Evolutionary conservation across 352 stramenopile species (phyloP).

Genomic region (Aphanomyces astaci): DNA sequence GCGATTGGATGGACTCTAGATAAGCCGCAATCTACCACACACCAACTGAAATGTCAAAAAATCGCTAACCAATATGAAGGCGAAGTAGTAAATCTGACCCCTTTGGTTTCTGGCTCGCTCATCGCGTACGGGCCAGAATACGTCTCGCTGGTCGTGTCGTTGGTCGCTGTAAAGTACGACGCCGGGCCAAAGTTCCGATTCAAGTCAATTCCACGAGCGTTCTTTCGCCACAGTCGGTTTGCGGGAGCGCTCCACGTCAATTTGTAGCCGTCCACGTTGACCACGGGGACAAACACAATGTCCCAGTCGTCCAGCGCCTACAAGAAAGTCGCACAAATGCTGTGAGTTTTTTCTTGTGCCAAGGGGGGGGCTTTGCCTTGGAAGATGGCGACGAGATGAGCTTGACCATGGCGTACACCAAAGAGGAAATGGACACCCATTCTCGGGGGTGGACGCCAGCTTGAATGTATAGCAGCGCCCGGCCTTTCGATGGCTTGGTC

Average conservation of each 20-base stretch:
- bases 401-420: constrained; percentile 28
- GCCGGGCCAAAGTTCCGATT: constrained; percentile 33
- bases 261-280: constrained; percentile 31
- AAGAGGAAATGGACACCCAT: constrained; percentile 29
- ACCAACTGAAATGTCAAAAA: no score
- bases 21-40: neutral
- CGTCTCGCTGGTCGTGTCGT: neutral
- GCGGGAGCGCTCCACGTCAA: constrained; percentile 22
- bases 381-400: constrained; percentile 25
- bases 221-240: constrained; percentile 21
- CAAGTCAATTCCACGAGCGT: constrained; percentile 24
- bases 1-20: neutral
- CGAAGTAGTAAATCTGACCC: neutral
- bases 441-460: constrained; percentile 44
- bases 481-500: constrained; percentile 35
- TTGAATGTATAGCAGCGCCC: constrained; percentile 47
- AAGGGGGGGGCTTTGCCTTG: constrained; percentile 19
- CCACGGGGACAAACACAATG: constrained; percentile 30
- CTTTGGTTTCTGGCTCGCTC: constrained; percentile 2
- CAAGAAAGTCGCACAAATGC: neutral
- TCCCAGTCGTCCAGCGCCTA: constrained; percentile 25
- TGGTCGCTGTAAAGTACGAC: neutral
- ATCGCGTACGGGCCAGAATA: neutral
- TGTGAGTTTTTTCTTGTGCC: neutral
- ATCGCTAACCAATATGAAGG: no score